Percentiles rank a stretch among this genome's conserved stretches.
phyloP scores from a whole-genome alignment of 2,329 filamentous ascomycete species.

The Fusarium circinatum region DNA sequence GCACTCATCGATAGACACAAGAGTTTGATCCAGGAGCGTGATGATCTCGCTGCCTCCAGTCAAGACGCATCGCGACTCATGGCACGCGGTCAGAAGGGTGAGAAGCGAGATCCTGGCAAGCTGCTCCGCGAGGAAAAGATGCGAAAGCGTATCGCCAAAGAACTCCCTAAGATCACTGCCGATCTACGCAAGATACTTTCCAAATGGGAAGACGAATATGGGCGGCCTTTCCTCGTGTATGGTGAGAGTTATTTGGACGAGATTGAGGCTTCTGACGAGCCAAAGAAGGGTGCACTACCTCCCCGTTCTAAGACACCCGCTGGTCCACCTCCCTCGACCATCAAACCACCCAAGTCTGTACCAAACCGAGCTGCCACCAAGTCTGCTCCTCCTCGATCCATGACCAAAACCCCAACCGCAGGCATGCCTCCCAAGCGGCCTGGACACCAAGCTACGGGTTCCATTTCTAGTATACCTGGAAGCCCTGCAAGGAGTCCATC shows the following conservation, averaged over 20 bases:
- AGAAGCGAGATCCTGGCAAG: conserved; percentile 93
- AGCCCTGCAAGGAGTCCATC: conserved; percentile 50
- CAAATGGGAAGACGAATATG: conserved; percentile 92
- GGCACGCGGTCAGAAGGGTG: conserved; percentile 90
- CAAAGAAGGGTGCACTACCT: conserved; percentile 63
- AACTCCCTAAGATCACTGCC: conserved; percentile 88
- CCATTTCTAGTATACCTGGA: conserved; percentile 42
- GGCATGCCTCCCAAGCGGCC: conserved; percentile 45
- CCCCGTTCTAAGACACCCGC: conserved; percentile 79
- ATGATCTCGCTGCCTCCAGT: conserved; percentile 88
- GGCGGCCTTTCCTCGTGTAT: conserved; percentile 90
- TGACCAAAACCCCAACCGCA: conserved; percentile 67
- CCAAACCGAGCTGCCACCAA: conserved; percentile 43
- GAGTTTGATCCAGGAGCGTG: conserved; percentile 82
- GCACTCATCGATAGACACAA: conserved; percentile 86
- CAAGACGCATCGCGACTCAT: conserved; percentile 95
- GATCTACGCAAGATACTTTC: conserved; percentile 87
- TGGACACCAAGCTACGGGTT: conserved; percentile 30
- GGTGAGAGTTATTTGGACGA: conserved; percentile 91
- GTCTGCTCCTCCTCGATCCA: conserved; percentile 51
- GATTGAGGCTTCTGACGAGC: conserved; percentile 69
- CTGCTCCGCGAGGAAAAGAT: conserved; percentile 97
- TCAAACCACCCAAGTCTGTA: conserved; percentile 51
- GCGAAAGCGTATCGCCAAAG: conserved; percentile 96
- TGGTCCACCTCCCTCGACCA: conserved; percentile 60